Evolutionary conservation across 2,329 filamentous ascomycete species (phyloP).

Genomic region (Colletotrichum graminicola): DNA sequence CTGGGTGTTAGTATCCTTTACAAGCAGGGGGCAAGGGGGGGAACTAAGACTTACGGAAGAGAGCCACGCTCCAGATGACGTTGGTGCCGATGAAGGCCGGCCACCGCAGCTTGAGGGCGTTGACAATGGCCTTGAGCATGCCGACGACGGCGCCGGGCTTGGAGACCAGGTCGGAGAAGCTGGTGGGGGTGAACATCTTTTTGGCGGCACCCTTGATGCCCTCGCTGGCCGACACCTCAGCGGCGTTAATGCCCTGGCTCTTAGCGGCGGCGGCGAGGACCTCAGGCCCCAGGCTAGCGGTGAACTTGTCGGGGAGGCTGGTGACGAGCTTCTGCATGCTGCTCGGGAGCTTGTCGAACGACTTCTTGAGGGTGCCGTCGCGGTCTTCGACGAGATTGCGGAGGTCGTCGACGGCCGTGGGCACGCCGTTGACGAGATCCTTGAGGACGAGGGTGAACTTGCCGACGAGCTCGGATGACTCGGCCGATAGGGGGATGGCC

Average conservation of each 20-base stretch:
- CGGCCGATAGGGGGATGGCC: constrained; percentile 85
- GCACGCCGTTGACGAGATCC: constrained; percentile 91
- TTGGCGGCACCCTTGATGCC: constrained; percentile 69
- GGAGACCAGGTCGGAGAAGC: constrained; percentile 81
- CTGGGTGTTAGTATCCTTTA: constrained; percentile 24
- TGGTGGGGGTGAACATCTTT: constrained; percentile 77
- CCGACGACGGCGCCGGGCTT: constrained; percentile 89
- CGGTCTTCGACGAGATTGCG: constrained; percentile 70
- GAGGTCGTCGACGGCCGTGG: constrained; percentile 94
- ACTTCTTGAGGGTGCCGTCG: constrained; percentile 69
- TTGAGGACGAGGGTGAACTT: constrained; percentile 92
- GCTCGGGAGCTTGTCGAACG: constrained; percentile 77
- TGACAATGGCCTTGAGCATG: constrained; percentile 90
- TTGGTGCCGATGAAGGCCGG: constrained; percentile 93
- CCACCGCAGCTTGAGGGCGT: constrained; percentile 87
- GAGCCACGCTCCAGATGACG: constrained; percentile 85
- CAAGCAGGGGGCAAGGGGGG: neutral
- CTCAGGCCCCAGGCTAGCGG: constrained; percentile 81
- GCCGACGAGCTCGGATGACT: constrained; percentile 83
- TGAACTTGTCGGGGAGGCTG: constrained; percentile 85
- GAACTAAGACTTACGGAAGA: constrained; percentile 76
- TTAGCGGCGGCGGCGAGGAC: constrained; percentile 83
- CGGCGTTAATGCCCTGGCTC: constrained; percentile 73
- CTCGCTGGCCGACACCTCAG: constrained; percentile 60
- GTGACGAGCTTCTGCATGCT: constrained; percentile 90